A percentile compares a stretch with the other conserved stretches of the same genome.
Conservation (phyloP, 768 basidiomycete species). For the Lanmaoa pseudosensibilis region DNA sequence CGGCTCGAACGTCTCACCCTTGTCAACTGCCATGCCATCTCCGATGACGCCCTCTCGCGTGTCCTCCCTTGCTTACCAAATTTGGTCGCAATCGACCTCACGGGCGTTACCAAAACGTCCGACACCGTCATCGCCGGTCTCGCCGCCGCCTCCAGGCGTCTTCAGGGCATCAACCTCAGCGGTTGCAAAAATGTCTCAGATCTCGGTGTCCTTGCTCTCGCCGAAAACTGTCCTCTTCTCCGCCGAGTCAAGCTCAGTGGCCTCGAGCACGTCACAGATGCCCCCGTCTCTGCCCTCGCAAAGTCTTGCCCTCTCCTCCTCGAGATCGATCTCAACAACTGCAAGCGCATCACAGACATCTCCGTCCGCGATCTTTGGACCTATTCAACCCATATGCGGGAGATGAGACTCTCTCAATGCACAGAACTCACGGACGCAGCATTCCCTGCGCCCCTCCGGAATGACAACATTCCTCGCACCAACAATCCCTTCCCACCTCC, state of each 20-base stretch:
- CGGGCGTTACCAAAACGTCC: conserved; percentile 64
- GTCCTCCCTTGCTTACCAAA: conserved; percentile 72
- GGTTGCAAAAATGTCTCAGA: conserved; percentile 84
- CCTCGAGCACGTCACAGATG: conserved; percentile 73
- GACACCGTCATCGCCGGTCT: conserved; percentile 73
- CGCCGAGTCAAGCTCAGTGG: conserved; percentile 89
- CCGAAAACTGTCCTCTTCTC: conserved; percentile 69
- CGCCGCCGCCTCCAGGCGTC: conserved; percentile 62
- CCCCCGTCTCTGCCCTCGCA: conserved; percentile 72
- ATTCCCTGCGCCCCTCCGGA: conserved; percentile 71
- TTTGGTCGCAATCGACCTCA: conserved; percentile 84
- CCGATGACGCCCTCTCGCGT: conserved; percentile 58
- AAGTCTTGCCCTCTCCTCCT: conserved; percentile 81
- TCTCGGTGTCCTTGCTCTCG: conserved; percentile 72
- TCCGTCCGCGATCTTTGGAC: conserved; percentile 84
- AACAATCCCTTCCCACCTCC: conserved; percentile 45
- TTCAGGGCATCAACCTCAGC: conserved; percentile 91
- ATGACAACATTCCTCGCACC: conserved; percentile 34
- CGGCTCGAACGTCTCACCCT: conserved; percentile 88
- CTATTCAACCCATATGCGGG: conserved; percentile 79
- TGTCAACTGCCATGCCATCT: conserved; percentile 70
- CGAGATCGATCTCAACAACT: conserved; percentile 91
- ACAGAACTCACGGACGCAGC: conserved; percentile 75
- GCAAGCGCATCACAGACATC: conserved; percentile 72
- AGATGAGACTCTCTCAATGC: conserved; percentile 85